phyloP scores from a whole-genome alignment of 306 rosid species.

The Heteromeles arbutifolia region DNA sequence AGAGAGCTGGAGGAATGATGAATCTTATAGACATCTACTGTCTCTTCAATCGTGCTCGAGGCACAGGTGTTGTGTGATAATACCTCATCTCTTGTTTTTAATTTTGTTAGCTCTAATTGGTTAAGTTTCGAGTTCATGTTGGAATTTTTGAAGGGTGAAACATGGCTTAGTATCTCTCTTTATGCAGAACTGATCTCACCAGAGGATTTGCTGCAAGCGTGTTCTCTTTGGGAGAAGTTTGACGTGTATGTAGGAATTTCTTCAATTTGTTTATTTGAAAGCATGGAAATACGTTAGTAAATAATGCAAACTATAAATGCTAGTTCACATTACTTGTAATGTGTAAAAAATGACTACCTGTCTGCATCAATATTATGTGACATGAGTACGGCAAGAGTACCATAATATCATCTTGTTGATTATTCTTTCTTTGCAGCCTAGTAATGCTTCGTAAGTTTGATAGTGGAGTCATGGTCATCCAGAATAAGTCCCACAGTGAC shows the following conservation, averaged over 20 bases:
- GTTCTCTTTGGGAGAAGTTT: slow-evolving; percentile 93
- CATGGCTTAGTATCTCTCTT: slow-evolving; percentile 3
- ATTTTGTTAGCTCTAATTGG: slow-evolving; percentile 2
- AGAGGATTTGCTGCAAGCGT: slow-evolving; percentile 91
- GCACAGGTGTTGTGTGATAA: slow-evolving; percentile 63
- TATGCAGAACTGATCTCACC: slow-evolving; percentile 90
- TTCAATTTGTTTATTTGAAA: slow-evolving; percentile 18
- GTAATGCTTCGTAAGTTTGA: slow-evolving; percentile 88
- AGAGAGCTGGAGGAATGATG: slow-evolving; percentile 86
- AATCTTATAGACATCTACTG: slow-evolving; percentile 88
- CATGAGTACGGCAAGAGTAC: background rate
- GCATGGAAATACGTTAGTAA: background rate
- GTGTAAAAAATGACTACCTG: background rate
- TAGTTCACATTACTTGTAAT: background rate
- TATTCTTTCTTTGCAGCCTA: slow-evolving; percentile 39
- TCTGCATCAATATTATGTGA: background rate
- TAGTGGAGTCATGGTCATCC: slow-evolving; percentile 98
- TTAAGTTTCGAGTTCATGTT: slow-evolving; percentile 9
- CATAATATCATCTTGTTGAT: background rate
- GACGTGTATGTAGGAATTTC: slow-evolving; percentile 66
- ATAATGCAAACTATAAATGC: background rate
- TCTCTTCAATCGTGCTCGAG: slow-evolving; percentile 94
- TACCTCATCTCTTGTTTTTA: background rate
- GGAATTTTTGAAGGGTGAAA: background rate
- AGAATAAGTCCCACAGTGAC: slow-evolving; percentile 86